phyloP scores from a whole-genome alignment of 2,329 filamentous ascomycete genomes.

The Metarhizium anisopliae region DNA sequence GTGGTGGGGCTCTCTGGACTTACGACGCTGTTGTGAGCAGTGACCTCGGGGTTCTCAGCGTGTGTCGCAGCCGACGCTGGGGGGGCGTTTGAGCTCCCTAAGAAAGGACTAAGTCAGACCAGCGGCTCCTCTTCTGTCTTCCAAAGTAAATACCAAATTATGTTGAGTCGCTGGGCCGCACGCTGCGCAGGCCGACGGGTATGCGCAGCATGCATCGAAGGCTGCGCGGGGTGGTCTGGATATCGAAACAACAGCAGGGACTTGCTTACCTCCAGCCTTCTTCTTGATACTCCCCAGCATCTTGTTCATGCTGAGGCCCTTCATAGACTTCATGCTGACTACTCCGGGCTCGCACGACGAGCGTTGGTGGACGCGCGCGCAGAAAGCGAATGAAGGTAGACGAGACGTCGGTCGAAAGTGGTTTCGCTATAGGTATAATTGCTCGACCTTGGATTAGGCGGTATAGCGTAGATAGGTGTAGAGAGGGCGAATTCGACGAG shows the following conservation, averaged over 20 bases:
- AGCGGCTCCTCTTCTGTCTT: neutral
- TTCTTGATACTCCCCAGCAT: constrained; percentile 47
- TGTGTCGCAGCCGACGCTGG: constrained; percentile 16
- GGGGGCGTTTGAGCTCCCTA: constrained; percentile 5
- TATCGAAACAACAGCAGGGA: neutral
- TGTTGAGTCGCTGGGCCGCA: neutral
- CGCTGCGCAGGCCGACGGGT: neutral
- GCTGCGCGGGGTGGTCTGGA: neutral
- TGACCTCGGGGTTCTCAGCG: constrained; percentile 57
- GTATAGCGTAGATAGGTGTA: neutral
- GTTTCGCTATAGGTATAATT: neutral
- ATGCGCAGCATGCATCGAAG: neutral
- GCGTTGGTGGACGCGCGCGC: neutral
- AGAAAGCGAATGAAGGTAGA: neutral
- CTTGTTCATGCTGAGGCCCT: constrained; percentile 46
- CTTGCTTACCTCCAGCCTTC: constrained; percentile 26
- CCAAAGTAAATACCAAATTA: neutral
- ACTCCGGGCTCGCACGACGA: neutral
- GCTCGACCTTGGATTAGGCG: neutral
- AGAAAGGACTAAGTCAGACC: neutral
- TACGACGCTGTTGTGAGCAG: constrained; percentile 58
- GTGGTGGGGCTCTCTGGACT: constrained; percentile 15
- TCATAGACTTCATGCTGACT: constrained; percentile 34
- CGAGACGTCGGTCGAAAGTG: neutral
- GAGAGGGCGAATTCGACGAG: neutral